phyloP scores from a whole-genome alignment of 306 rosid species.

The Prunus fruticosa region DNA sequence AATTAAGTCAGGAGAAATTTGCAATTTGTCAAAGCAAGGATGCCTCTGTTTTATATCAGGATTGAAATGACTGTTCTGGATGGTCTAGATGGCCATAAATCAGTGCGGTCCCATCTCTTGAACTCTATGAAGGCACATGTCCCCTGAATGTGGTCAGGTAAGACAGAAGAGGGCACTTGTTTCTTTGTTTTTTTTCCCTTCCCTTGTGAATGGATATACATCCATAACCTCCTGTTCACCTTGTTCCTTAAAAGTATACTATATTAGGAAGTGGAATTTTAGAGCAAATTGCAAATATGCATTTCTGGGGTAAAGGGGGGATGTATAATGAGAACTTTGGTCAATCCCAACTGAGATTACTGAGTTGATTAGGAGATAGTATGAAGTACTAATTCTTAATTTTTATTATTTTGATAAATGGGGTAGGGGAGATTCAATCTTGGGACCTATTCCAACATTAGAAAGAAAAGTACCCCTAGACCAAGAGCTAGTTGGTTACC shows the following conservation, averaged over 20 bases:
- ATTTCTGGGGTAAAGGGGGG: not conserved
- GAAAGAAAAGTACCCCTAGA: too few relatives aligned
- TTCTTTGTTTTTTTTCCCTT: not conserved
- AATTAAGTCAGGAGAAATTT: conserved; percentile 17
- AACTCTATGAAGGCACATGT: conserved; percentile 26
- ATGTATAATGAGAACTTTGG: not conserved
- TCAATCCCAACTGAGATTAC: not conserved
- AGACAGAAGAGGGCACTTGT: not conserved
- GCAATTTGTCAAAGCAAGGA: conserved; percentile 13
- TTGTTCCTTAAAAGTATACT: not conserved
- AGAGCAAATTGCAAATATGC: not conserved
- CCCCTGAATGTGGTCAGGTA: conserved; percentile 21
- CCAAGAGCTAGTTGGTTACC: too few relatives aligned
- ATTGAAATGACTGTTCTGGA: conserved; percentile 20
- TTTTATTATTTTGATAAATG: too few relatives aligned
- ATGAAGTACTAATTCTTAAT: not conserved
- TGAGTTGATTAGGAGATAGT: not conserved
- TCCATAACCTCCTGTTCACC: not conserved
- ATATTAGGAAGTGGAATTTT: not conserved
- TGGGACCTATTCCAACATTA: too few relatives aligned
- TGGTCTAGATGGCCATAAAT: conserved; percentile 21
- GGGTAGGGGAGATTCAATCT: too few relatives aligned
- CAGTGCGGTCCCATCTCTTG: conserved; percentile 12
- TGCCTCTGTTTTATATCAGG: conserved; percentile 12
- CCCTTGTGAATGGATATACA: not conserved